phyloP scores from a whole-genome alignment of 371 early-diverging fungal species.

The Nosema bombycis region DNA sequence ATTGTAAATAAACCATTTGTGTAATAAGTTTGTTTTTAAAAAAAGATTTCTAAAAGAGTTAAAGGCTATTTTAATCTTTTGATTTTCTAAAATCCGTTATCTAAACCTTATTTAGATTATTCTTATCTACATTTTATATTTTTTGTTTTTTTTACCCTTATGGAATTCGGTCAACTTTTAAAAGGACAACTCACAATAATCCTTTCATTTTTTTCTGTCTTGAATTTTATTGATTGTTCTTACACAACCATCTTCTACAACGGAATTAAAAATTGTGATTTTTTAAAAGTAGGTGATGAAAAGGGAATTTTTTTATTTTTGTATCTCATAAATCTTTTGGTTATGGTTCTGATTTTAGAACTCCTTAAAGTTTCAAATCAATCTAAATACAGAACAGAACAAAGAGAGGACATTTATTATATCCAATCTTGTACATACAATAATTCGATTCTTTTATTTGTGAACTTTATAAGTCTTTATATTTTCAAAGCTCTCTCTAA shows the following conservation, averaged over 20 bases:
- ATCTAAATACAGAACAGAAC: slow-evolving; percentile 3
- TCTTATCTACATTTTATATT: too few species aligned
- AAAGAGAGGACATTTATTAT: slow-evolving; percentile 27
- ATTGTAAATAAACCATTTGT: too few species aligned
- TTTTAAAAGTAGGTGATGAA: slow-evolving; percentile 21
- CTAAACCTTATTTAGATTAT: too few species aligned
- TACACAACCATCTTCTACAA: neutral
- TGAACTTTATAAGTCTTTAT: slow-evolving; percentile 40
- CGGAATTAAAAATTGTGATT: neutral
- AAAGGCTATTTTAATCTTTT: too few species aligned
- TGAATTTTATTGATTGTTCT: neutral
- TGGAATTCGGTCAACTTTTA: slow-evolving; percentile 22
- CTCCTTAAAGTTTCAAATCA: neutral
- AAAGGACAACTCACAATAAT: slow-evolving; percentile 4
- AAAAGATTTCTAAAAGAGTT: too few species aligned
- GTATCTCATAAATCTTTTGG: slow-evolving; percentile 9
- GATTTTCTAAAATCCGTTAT: too few species aligned
- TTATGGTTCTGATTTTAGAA: slow-evolving; percentile 19
- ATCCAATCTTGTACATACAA: slow-evolving; percentile 31
- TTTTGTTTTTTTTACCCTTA: slow-evolving; percentile 16
- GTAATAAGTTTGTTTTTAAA: too few species aligned
- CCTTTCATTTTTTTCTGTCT: neutral
- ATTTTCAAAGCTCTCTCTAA: slow-evolving; percentile 28
- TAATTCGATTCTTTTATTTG: slow-evolving; percentile 37
- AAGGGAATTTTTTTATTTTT: slow-evolving; percentile 40